Evolutionary conservation across 768 basidiomycete species (phyloP).

Genomic region (Coprinellus aureogranulatus): DNA sequence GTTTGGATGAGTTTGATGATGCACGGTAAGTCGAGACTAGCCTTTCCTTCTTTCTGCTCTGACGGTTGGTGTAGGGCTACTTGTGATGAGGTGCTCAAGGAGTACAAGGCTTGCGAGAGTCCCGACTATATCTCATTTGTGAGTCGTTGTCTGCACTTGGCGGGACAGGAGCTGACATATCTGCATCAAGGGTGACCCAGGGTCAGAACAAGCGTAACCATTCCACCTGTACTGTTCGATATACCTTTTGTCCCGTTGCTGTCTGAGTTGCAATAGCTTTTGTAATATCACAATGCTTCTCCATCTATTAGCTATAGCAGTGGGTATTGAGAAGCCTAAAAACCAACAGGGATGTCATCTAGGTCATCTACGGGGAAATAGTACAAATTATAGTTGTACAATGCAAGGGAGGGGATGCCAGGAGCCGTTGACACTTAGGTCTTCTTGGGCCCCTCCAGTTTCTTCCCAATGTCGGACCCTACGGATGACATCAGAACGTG

Average conservation of each 20-base stretch:
- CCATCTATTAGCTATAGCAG: neutral
- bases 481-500: constrained; percentile 10
- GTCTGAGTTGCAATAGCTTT: neutral
- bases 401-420: neutral
- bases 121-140: constrained; percentile 91
- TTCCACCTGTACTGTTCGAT: neutral
- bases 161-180: neutral
- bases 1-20: constrained; percentile 94
- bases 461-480: constrained; percentile 85
- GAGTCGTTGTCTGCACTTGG: constrained; percentile 24
- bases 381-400: neutral
- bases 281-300: neutral
- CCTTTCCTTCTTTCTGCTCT: neutral
- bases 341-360: constrained; percentile 1
- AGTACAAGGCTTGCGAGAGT: constrained; percentile 95
- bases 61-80: constrained; percentile 56
- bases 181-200: constrained; percentile 11
- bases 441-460: constrained; percentile 76
- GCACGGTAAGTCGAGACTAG: constrained; percentile 60
- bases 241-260: neutral
- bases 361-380: neutral
- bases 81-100: constrained; percentile 83
- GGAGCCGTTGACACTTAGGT: constrained; percentile 11
- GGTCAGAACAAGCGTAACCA: constrained; percentile 6
- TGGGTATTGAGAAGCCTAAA: neutral